Percentiles rank a stretch among this genome's conserved stretches.
These are phyloP conservation scores for Lipomyces mesembrius DNA, from an alignment of 805 yeast species.

Conservation along the genomic window DNA sequence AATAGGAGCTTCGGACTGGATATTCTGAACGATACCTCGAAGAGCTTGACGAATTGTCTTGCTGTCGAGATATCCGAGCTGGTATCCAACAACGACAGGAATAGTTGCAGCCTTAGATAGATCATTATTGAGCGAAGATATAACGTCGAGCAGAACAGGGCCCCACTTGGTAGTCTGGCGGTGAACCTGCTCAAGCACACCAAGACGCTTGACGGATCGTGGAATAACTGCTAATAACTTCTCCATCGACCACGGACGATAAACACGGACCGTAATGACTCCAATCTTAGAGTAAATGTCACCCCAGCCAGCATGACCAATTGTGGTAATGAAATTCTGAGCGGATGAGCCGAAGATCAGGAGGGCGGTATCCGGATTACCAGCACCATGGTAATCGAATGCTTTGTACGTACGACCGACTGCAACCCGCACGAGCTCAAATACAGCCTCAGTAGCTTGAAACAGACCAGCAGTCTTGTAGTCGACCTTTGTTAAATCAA, in stretches of 20 bases:
- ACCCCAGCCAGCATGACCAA: slow-evolving; percentile 40
- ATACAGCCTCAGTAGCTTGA: slow-evolving; percentile 35
- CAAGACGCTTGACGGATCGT: slow-evolving; percentile 57
- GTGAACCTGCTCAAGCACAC: slow-evolving; percentile 69
- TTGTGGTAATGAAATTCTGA: slow-evolving; percentile 51
- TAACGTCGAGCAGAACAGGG: slow-evolving; percentile 75
- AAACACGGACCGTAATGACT: slow-evolving; percentile 62
- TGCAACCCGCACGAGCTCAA: slow-evolving; percentile 45
- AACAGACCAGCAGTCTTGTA: slow-evolving; percentile 17
- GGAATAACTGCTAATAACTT: slow-evolving; percentile 59
- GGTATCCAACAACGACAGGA: slow-evolving; percentile 59
- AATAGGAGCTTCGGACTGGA: slow-evolving; percentile 58
- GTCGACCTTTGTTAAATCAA: slow-evolving; percentile 11
- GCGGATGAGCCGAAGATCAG: slow-evolving; percentile 67
- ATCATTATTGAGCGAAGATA: slow-evolving; percentile 54
- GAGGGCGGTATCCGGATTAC: slow-evolving; percentile 55
- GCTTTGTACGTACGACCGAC: slow-evolving; percentile 48
- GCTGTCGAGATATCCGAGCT: slow-evolving; percentile 52
- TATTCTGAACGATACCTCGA: slow-evolving; percentile 57
- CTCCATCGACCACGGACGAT: slow-evolving; percentile 73
- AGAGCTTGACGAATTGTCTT: slow-evolving; percentile 52
- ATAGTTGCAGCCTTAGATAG: slow-evolving; percentile 35
- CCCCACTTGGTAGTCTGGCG: slow-evolving; percentile 55
- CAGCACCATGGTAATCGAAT: slow-evolving; percentile 52
- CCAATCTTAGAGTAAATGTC: slow-evolving; percentile 50